These are phyloP conservation scores for Ceraceosorus bombacis DNA, from an alignment of 1,284 basidiomycete genomes.

Conservation along the genomic window DNA sequence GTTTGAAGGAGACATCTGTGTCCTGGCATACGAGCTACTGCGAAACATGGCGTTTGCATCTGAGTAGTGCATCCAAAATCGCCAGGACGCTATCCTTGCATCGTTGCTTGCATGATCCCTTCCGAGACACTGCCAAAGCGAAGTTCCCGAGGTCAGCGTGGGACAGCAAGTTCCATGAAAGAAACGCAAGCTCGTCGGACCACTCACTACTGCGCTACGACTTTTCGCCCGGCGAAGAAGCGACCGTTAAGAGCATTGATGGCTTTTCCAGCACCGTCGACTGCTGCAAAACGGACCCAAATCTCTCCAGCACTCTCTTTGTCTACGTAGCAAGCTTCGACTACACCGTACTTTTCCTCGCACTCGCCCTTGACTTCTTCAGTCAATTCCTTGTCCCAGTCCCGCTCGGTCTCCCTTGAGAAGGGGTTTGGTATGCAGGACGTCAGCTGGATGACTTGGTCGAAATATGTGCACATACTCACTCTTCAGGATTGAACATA, in stretches of 20 bases:
- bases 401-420: slow-evolving; percentile 69
- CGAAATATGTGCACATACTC: slow-evolving; percentile 1
- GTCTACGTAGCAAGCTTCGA: slow-evolving; percentile 82
- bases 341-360: slow-evolving; percentile 78
- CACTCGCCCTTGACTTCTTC: slow-evolving; percentile 94
- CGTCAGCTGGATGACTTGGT: neutral
- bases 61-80: too few species aligned
- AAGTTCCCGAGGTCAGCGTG: too few species aligned
- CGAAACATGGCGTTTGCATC: too few species aligned
- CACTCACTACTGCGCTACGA: slow-evolving; percentile 43
- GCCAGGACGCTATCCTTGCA: too few species aligned
- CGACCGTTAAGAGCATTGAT: slow-evolving; percentile 83
- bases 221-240: slow-evolving; percentile 42
- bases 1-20: too few species aligned
- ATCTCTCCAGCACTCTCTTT: slow-evolving; percentile 88
- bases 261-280: slow-evolving; percentile 73
- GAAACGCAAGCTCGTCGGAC: neutral
- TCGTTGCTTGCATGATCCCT: too few species aligned
- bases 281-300: slow-evolving; percentile 78
- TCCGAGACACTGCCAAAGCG: too few species aligned
- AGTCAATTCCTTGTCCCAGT: slow-evolving; percentile 92
- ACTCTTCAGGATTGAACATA: slow-evolving; percentile 91
- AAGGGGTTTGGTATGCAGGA: neutral
- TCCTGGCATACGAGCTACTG: too few species aligned
- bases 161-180: too few species aligned